Evolutionary conservation across 306 rosid species (phyloP).

Genomic region (Rubus parviflorus): DNA sequence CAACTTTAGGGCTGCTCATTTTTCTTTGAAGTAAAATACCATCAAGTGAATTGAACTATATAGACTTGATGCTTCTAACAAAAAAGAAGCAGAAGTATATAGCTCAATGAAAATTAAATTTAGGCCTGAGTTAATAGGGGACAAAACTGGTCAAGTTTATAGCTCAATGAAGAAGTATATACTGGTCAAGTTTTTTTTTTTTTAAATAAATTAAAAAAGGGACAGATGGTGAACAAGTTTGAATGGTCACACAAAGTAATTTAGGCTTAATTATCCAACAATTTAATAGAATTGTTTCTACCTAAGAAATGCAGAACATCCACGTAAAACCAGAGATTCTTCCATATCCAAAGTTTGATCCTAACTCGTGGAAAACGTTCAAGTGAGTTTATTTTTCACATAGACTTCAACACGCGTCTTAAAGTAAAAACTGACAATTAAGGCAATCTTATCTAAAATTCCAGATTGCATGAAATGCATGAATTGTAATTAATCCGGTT

Average conservation of each 20-base stretch:
- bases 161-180: too few species aligned
- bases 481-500: background rate
- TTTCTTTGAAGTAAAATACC: too few species aligned
- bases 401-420: background rate
- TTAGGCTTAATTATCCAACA: background rate
- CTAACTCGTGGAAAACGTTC: too few species aligned
- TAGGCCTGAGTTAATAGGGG: too few species aligned
- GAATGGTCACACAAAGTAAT: background rate
- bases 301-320: background rate
- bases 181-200: too few species aligned
- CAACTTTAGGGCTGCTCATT: too few species aligned
- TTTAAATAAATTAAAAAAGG: too few species aligned
- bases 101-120: too few species aligned
- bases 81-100: too few species aligned
- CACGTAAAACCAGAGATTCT: background rate
- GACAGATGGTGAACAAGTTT: too few species aligned
- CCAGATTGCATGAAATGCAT: background rate
- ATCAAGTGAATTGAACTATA: background rate
- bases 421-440: background rate
- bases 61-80: background rate
- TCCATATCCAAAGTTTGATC: background rate
- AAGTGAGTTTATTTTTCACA: background rate
- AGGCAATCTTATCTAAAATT: background rate
- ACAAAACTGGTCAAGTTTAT: too few species aligned
- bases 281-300: background rate